Evolutionary conservation across 352 stramenopile genomes (phyloP), one percentile per base, ranked within the genome.

Genomic region (Pythium brachiatum): DNA sequence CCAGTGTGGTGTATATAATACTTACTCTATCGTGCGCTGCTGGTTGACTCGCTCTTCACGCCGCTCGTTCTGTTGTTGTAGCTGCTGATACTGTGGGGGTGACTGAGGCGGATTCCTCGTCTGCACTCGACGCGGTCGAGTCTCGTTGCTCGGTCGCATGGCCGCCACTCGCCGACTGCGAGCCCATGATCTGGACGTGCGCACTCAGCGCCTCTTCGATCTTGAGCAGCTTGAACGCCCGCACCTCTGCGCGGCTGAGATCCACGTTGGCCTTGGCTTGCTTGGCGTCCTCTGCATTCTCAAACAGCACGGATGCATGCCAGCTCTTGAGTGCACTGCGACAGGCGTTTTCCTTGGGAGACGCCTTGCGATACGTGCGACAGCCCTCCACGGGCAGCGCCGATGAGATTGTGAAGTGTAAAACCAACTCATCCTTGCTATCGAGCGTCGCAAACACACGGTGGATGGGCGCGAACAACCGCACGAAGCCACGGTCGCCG

Each of bases 161-260:
- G 16, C 53, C 72, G 20, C 9, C 21, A 52, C 15, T 29, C 23
- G 9, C 23, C 11, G 44, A 3, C 1, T 68, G 72, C 4, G 77
- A 83, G 39, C 81, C 75, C 48, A 74, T 86, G 44, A 90, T 73
- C 47, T 86, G 71, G 16, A 88, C 64, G 48, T 93, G 79, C 0
- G 69, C 74, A 27, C 72, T 86, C 46, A 93, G 64, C 47, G 79
- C 88, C 41, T 86, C 69, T 41, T 91, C 79, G 61, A 93, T 88
- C 61, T 88, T 81, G 41, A 86, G 74, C 55, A 93, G 66, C 62
- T 93, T 93, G 56, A 87, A 90, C 27, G 83, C 83, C 5, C 83
- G 83, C 51, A 93, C 83, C 65, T 90, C 83, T 3, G 80, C 83
- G 29, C 81, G 79, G 52, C 78, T 88, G 32, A 91, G 65, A 48